Evolutionary conservation across 2,329 filamentous ascomycete genomes (phyloP).

Genomic region (Penicillium rolfsii): DNA sequence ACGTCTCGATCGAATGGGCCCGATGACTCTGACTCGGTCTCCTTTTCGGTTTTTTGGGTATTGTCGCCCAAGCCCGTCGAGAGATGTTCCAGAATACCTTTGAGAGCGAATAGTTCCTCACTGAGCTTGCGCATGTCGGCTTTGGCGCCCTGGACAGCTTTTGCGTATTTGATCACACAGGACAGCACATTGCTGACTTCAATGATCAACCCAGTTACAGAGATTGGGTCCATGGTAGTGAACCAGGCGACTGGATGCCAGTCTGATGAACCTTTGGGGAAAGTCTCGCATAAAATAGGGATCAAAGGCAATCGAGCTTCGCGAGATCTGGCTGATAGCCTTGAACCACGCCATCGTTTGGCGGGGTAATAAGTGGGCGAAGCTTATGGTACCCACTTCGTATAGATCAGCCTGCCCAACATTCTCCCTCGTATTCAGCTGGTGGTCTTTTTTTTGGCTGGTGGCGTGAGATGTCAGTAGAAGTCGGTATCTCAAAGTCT

Average conservation of each 20-base stretch:
- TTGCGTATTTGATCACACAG: slow-evolving; percentile 22
- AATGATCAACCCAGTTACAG: slow-evolving; percentile 22
- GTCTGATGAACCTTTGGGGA: background rate
- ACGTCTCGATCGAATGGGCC: slow-evolving; percentile 15
- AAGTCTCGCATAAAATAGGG: background rate
- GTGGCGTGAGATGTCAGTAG: background rate
- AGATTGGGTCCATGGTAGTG: slow-evolving; percentile 23
- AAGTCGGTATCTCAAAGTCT: background rate
- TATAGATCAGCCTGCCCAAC: background rate
- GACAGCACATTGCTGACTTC: slow-evolving; percentile 22
- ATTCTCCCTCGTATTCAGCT: background rate
- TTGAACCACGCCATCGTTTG: background rate
- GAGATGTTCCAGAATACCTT: slow-evolving; percentile 25
- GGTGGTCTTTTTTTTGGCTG: background rate
- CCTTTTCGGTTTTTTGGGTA: background rate
- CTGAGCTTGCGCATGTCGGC: slow-evolving; percentile 25
- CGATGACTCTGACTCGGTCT: slow-evolving; percentile 1
- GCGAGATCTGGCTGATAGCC: background rate
- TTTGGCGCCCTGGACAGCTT: slow-evolving; percentile 21
- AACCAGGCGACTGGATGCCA: background rate
- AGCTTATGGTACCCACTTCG: background rate
- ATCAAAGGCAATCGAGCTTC: background rate
- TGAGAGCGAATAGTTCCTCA: slow-evolving; percentile 26
- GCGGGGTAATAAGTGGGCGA: slow-evolving; percentile 7
- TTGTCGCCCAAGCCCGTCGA: slow-evolving; percentile 8